phyloP scores from a whole-genome alignment of 352 stramenopile species.

The Phytophthora parvispora region DNA sequence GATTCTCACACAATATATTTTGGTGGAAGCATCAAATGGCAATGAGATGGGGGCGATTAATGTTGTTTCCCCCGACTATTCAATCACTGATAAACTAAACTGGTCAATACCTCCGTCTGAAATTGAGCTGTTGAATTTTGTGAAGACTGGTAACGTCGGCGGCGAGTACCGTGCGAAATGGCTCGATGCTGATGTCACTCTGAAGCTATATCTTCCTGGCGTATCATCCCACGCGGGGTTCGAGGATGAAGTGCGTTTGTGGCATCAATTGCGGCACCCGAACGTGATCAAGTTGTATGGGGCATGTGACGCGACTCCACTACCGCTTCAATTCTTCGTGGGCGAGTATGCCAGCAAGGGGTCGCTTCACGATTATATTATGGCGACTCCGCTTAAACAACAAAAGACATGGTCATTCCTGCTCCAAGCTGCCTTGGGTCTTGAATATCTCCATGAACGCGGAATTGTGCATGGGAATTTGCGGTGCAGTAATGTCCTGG shows the following conservation, averaged over 20 bases:
- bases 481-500: conserved; percentile 33
- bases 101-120: neutral
- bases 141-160: neutral
- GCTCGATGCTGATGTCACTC: neutral
- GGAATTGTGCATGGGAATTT: conserved; percentile 28
- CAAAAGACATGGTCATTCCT: conserved; percentile 7
- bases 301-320: neutral
- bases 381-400: neutral
- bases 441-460: conserved; percentile 10
- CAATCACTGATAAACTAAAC: neutral
- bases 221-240: neutral
- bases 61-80: neutral
- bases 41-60: too few relatives aligned
- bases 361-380: neutral
- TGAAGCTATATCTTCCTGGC: neutral
- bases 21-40: too few relatives aligned
- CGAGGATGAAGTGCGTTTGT: neutral
- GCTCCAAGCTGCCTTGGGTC: conserved; percentile 2
- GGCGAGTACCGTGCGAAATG: neutral
- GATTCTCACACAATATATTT: neutral
- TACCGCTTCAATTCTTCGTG: conserved; percentile 15
- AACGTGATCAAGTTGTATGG: conserved; percentile 22
- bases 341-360: conserved; percentile 7
- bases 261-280: conserved; percentile 5
- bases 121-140: neutral